Conservation (phyloP, 2,329 filamentous ascomycete species). For the Cordyceps militaris region DNA sequence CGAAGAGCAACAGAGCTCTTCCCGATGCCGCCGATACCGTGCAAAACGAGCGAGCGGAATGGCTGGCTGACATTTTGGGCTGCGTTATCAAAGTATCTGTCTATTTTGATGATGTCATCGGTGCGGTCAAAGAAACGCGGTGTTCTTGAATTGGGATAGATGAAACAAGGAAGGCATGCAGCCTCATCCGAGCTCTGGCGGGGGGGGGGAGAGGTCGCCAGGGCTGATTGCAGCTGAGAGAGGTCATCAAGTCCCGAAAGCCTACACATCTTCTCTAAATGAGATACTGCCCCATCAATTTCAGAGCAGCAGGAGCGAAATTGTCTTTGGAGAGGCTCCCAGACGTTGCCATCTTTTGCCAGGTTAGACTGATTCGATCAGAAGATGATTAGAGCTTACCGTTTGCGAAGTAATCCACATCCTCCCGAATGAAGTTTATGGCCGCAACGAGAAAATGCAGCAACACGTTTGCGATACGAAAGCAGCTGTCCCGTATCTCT, state of each 20-base stretch:
- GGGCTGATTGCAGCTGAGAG: not conserved
- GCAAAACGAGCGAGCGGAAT: conserved; percentile 12
- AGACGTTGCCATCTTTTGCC: too few relatives aligned
- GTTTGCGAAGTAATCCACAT: too few relatives aligned
- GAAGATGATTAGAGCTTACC: too few relatives aligned
- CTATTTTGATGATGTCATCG: not conserved
- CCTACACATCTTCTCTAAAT: not conserved
- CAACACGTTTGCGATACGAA: too few relatives aligned
- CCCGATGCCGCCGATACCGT: conserved; percentile 14
- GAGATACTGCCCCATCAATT: not conserved
- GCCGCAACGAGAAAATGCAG: too few relatives aligned
- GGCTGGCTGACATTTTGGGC: not conserved
- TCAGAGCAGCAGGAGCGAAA: too few relatives aligned
- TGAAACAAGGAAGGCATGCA: not conserved
- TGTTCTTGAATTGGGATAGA: not conserved
- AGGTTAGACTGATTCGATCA: too few relatives aligned
- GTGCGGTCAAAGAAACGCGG: not conserved
- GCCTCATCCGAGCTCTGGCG: not conserved
- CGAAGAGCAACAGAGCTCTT: conserved; percentile 14
- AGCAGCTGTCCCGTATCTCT: too few relatives aligned
- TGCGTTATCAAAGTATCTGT: not conserved
- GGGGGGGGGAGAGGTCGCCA: not conserved
- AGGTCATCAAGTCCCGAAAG: not conserved
- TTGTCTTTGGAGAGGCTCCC: too few relatives aligned
- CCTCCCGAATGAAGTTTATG: too few relatives aligned